A percentile compares a stretch with the other conserved stretches of the same genome.
These are phyloP conservation scores for Brassica hybrid DNA, from an alignment of 441 rosid species.

Conservation along the genomic window DNA sequence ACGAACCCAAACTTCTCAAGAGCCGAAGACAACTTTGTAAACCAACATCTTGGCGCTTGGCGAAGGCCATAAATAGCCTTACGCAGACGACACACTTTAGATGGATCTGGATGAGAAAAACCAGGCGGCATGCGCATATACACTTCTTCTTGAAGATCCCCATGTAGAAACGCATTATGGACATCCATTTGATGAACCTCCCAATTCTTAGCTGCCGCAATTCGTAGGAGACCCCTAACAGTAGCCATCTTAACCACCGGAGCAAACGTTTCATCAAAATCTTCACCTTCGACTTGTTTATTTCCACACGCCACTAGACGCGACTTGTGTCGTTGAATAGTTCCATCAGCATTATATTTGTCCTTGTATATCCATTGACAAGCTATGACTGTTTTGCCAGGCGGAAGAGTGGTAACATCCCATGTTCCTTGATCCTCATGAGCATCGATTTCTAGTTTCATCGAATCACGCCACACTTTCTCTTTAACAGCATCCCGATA, in stretches of 20 bases:
- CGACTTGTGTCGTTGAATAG: neutral
- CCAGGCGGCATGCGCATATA: neutral
- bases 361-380: neutral
- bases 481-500: neutral
- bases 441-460: neutral
- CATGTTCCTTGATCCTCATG: neutral
- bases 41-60: too few species aligned
- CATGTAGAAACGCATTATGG: neutral
- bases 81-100: neutral
- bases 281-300: neutral
- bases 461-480: neutral
- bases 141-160: neutral
- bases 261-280: neutral
- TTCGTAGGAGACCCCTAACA: neutral
- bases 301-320: neutral
- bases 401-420: neutral
- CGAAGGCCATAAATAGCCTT: too few species aligned
- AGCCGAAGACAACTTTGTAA: too few species aligned
- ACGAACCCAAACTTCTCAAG: too few species aligned
- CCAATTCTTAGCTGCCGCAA: neutral
- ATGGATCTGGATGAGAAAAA: neutral
- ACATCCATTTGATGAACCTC: neutral
- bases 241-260: neutral
- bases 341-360: neutral
- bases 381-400: neutral